Evolutionary conservation across 345 rosid species (phyloP), one percentile per base, ranked within the genome.

Genomic region (Heritiera littoralis): DNA sequence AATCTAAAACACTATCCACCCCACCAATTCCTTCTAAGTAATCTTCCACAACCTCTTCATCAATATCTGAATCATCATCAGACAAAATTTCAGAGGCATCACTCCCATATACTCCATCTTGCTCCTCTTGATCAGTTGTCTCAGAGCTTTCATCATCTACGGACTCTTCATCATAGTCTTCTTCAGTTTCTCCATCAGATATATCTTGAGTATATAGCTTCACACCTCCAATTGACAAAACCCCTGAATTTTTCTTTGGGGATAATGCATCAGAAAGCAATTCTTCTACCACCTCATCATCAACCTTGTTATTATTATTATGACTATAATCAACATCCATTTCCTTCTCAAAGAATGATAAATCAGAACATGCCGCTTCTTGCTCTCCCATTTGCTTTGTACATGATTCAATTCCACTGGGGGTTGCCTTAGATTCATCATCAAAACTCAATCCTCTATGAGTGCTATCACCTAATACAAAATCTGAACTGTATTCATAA

Each of bases 1-100:
- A 86, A 82, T 89, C 88, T 78, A 90, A 66, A 75, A 91, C 79
- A 72, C 72, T 84, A 77, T 78, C 84, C 9, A 86, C 87, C 58
- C 97, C 99, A 74, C 99, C 98, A 79, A 96, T 87, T 78, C 99
- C 98, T 85, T 92, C 92, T 75, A 92, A 69, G 86, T 94, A 96
- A 88, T 94, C 99, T 81, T 86, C 84, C 9, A 90, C 98, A 83
- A 94, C 91, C 20, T 86, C 95, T 23, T 92, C 97, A 82, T 91
- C 95, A 77, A 96, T 84, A 74, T 88, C 95, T 0, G 86, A 85
- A 77, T 85, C 88, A 87, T 87, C 85, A 52, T 84, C 92, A 65
- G 81, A 90, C 56, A 64, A 68, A 61, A 80, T 79, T 30, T 81
- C 86, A 3, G 88, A 91, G 81, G 46, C 78, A 66, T 84, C 91